Evolutionary conservation across 495 filamentous ascomycete species (phyloP).

Genomic region (Penicillium macrosclerotiorum): DNA sequence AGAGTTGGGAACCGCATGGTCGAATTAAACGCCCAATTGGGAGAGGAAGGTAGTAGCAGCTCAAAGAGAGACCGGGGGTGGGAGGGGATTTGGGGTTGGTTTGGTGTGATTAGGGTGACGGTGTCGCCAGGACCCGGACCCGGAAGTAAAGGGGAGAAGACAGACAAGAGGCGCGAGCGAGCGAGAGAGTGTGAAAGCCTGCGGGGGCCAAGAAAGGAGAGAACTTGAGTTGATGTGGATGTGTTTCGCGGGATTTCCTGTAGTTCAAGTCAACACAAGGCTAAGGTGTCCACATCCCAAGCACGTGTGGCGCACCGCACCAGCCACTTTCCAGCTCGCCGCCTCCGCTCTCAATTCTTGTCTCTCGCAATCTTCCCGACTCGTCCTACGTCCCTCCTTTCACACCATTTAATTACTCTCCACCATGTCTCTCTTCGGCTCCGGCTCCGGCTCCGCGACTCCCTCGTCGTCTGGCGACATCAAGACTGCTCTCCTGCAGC

Average conservation of each 20-base stretch:
- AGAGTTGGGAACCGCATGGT: conserved; percentile 41
- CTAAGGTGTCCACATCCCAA: conserved; percentile 40
- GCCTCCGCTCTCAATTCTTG: conserved; percentile 11
- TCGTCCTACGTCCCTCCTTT: background rate
- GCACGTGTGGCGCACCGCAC: conserved; percentile 30
- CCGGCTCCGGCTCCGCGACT: conserved; percentile 24
- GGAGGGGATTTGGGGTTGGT: conserved; percentile 3
- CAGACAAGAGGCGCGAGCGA: conserved; percentile 12
- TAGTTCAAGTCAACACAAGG: background rate
- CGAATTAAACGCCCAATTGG: conserved; percentile 22
- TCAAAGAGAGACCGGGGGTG: conserved; percentile 30
- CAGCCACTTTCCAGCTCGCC: conserved; percentile 28
- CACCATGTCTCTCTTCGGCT: conserved; percentile 45
- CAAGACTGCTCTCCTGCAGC: conserved; percentile 69
- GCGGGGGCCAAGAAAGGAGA: conserved; percentile 10
- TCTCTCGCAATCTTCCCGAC: conserved; percentile 1
- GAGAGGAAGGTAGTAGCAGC: conserved; percentile 11
- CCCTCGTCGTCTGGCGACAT: conserved; percentile 52
- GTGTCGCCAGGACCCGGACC: conserved; percentile 34
- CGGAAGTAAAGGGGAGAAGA: conserved; percentile 11
- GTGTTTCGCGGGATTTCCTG: background rate
- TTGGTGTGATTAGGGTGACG: conserved; percentile 5
- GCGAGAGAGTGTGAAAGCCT: conserved; percentile 13
- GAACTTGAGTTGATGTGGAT: conserved; percentile 12
- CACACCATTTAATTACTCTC: conserved; percentile 3